phyloP scores from a whole-genome alignment of 2,329 filamentous ascomycete genomes.

The Podosphaera fusca region DNA sequence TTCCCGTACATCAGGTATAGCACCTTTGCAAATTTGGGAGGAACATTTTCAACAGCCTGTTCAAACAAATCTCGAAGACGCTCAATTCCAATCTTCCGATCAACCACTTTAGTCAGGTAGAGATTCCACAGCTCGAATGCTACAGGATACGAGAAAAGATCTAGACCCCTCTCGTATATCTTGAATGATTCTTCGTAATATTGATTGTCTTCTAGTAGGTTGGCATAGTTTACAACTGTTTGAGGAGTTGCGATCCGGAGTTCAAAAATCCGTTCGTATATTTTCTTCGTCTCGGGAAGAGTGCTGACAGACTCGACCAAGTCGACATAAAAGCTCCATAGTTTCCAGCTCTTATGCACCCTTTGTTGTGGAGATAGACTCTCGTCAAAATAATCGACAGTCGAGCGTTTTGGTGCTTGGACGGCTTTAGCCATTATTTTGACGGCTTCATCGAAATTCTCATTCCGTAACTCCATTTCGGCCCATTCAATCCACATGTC shows the following conservation, averaged over 20 bases:
- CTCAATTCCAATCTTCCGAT: conserved; percentile 89
- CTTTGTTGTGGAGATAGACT: conserved; percentile 80
- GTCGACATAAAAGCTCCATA: conserved; percentile 99
- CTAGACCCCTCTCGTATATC: conserved; percentile 81
- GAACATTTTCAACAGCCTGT: conserved; percentile 84
- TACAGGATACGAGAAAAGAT: conserved; percentile 96
- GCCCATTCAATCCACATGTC: conserved; percentile 99
- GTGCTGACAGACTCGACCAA: conserved; percentile 85
- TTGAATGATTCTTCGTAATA: conserved; percentile 98
- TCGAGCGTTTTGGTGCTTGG: conserved; percentile 90
- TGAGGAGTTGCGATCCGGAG: conserved; percentile 93
- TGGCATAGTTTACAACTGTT: conserved; percentile 96
- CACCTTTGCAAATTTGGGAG: conserved; percentile 85
- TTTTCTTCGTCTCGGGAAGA: conserved; percentile 73
- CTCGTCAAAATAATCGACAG: conserved; percentile 97
- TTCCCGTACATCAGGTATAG: conserved; percentile 98
- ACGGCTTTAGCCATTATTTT: conserved; percentile 94
- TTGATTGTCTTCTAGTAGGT: conserved; percentile 75
- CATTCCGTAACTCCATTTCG: conserved; percentile 86
- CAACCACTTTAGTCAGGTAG: conserved; percentile 90
- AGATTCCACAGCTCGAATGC: conserved; percentile 98
- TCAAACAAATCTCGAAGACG: conserved; percentile 86
- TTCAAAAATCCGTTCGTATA: conserved; percentile 96
- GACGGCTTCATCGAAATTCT: conserved; percentile 87
- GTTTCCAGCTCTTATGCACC: conserved; percentile 96